Evolutionary conservation across 1,284 basidiomycete species (phyloP), one percentile per base, ranked within the genome.

Genomic region (Trametes hirsuta): DNA sequence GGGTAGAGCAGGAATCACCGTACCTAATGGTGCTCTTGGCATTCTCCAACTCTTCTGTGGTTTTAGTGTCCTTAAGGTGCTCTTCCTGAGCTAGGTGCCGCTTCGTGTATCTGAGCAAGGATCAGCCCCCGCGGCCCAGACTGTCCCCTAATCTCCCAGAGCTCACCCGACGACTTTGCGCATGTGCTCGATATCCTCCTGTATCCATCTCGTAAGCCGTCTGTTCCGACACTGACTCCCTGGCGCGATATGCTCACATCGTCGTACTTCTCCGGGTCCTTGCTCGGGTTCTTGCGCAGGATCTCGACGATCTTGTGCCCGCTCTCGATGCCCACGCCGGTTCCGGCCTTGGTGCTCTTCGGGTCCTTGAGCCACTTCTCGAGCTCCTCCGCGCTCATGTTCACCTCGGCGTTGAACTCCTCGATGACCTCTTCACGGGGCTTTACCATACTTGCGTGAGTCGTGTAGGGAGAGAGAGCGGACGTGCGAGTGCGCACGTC

Each of bases 171-270:
- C 74, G 10, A 77, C 76, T 54, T 76, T 76, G 34, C 72, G 67
- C 69, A 76, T 76, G 60, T 77, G 76, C 60, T 70, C 66, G 22
- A 76, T 64, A 46, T 76, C 75, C 36, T 72, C 71, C 72, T 76
- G 47, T 9, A 24, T 9, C 18, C 18, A 3, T 4, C 11, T 6
- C 30, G 4, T 49, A 41, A n/a, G 34, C 0, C 42, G 8, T 12
- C 5, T 8, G 3, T 10, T 30, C 35, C 6, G 2, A n/a, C 10
- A 15, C 30, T 14, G 5, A 12, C 36, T 30, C 30, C 8, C 14
- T 6, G 11, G 34, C 47, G 8, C 34, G 40, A 2, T 10, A 34
- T 18, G 47, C 67, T 25, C 47, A 74, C 72, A 46, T 74, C 70
- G 36, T 74, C 73, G 49, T 76, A 76, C 55, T 64, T 65, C 40